Conservation (phyloP, 1,284 basidiomycete species). For the Tilletia caries region DNA sequence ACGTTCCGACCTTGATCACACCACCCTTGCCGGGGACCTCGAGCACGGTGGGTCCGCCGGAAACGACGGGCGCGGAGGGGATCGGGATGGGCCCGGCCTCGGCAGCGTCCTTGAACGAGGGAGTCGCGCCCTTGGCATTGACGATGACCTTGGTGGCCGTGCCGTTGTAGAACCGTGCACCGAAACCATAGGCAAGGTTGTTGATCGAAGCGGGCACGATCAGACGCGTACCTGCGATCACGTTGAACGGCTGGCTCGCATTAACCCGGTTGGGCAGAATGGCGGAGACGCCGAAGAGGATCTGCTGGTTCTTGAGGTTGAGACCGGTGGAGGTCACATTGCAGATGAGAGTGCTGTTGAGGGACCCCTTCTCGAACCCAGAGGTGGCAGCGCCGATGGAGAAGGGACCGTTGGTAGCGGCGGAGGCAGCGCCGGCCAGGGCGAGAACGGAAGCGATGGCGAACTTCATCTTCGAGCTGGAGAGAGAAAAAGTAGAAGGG, state of each 20-base stretch:
- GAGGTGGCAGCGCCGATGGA: background rate
- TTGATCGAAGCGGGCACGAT: background rate
- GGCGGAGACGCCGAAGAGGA: conserved; percentile 4
- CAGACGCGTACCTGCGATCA: background rate
- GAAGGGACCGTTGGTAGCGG: background rate
- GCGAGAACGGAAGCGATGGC: background rate
- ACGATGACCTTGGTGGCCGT: conserved; percentile 4
- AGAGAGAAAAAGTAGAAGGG: background rate
- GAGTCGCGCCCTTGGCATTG: background rate
- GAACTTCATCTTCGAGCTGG: background rate
- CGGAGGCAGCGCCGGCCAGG: background rate
- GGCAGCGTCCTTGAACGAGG: background rate
- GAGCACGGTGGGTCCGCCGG: background rate
- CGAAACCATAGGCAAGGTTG: background rate
- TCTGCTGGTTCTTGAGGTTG: background rate
- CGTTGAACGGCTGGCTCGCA: conserved; percentile 1
- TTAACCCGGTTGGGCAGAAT: conserved; percentile 5
- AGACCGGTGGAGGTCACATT: background rate
- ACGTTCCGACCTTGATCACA: background rate
- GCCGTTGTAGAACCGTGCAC: background rate
- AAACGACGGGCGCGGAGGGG: background rate
- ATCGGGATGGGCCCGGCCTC: background rate
- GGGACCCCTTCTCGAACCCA: conserved; percentile 2
- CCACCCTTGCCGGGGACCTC: conserved; percentile 6
- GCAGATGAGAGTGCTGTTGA: background rate